These are phyloP conservation scores for Diplosphaera chodatii DNA, from an alignment of 139 green algal genomes.

Conservation along the genomic window DNA sequence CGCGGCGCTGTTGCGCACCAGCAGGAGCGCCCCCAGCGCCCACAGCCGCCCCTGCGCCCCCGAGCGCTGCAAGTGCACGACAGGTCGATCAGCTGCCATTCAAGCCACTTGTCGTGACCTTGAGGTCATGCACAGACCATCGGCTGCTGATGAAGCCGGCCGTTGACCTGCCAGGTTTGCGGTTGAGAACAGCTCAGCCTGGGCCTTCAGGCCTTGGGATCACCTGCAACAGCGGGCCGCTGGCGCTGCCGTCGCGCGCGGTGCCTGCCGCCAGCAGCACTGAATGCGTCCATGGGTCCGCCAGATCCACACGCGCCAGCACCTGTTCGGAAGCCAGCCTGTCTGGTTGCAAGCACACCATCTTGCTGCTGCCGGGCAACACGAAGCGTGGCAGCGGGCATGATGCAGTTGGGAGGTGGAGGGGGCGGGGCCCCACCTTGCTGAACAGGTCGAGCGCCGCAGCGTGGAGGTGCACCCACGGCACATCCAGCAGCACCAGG, in stretches of 20 bases:
- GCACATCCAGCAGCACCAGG: conserved; percentile 63
- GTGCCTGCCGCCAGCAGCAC: conserved; percentile 63
- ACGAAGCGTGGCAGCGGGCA: neutral
- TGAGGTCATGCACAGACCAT: too few relatives aligned
- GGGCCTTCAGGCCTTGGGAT: too few relatives aligned
- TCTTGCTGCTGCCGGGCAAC: too few relatives aligned
- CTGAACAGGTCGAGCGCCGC: conserved; percentile 53
- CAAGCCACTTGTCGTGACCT: too few relatives aligned
- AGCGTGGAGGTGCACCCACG: conserved; percentile 66
- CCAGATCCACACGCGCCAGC: conserved; percentile 50
- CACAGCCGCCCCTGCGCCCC: conserved; percentile 10
- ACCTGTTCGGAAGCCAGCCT: conserved; percentile 17
- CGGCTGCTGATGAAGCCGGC: too few relatives aligned
- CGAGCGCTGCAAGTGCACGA: neutral
- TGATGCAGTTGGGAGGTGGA: neutral
- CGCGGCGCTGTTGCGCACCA: conserved; percentile 7
- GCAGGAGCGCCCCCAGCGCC: conserved; percentile 20
- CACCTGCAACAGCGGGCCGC: neutral
- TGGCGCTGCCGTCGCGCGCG: neutral
- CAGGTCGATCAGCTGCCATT: too few relatives aligned
- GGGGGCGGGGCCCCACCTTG: conserved; percentile 13
- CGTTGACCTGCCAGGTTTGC: too few relatives aligned
- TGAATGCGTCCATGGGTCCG: conserved; percentile 52
- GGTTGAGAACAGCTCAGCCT: too few relatives aligned
- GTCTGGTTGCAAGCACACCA: too few relatives aligned